Evolutionary conservation across 2,329 filamentous ascomycete genomes (phyloP).

Genomic region (Colletotrichum tanaceti): DNA sequence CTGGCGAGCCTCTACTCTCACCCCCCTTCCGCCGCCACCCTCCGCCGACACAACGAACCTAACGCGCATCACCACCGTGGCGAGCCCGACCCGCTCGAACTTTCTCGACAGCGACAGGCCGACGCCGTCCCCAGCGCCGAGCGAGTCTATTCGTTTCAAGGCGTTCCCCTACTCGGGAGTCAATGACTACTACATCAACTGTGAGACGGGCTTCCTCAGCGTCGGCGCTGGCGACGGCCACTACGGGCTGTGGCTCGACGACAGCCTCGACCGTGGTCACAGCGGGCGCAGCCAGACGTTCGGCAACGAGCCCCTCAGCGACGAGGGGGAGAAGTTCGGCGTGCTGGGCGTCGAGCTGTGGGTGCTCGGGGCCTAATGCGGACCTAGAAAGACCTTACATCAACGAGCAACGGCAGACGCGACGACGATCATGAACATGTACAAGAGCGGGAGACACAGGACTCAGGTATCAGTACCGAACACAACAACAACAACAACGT

Average conservation of each 20-base stretch:
- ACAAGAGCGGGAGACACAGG: neutral
- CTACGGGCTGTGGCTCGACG: slow-evolving; percentile 94
- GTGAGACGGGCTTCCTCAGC: slow-evolving; percentile 85
- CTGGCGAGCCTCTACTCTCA: slow-evolving; percentile 69
- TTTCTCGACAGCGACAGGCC: slow-evolving; percentile 43
- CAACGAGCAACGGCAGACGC: neutral
- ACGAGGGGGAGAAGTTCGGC: slow-evolving; percentile 92
- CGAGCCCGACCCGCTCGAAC: slow-evolving; percentile 42
- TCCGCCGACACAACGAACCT: slow-evolving; percentile 64
- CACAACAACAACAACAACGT: too few relatives aligned
- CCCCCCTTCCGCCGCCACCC: slow-evolving; percentile 63
- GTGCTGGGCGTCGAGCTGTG: slow-evolving; percentile 92
- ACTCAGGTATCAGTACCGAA: neutral
- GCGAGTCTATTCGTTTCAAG: slow-evolving; percentile 90
- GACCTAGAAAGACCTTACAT: neutral
- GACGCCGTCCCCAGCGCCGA: slow-evolving; percentile 59
- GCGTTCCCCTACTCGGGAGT: slow-evolving; percentile 96
- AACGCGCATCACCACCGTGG: slow-evolving; percentile 57
- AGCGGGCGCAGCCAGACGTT: slow-evolving; percentile 90
- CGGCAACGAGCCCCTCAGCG: slow-evolving; percentile 92
- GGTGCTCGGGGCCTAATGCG: slow-evolving; percentile 75
- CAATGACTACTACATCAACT: slow-evolving; percentile 97
- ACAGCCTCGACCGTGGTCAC: slow-evolving; percentile 84
- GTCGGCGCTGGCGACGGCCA: slow-evolving; percentile 89
- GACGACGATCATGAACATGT: neutral